Base-by-base conservation (phyloP, 2,329 filamentous ascomycete species). In the Harringtonia lauricola region DNA sequence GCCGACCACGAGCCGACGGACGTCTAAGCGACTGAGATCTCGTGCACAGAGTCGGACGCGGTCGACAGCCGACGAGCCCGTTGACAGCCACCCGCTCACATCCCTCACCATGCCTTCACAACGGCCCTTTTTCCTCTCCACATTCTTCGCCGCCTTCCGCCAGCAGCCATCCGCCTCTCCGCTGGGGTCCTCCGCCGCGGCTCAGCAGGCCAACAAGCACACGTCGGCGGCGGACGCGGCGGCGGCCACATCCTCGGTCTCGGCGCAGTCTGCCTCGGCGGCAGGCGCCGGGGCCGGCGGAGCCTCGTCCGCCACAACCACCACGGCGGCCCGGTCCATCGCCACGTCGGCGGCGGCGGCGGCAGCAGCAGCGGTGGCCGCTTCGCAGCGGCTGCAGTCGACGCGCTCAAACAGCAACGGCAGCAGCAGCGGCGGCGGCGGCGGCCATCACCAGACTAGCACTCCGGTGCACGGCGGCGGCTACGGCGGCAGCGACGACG, bases 111-210 rank as follows among this genome's bases (percentile, higher is more conserved):
- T 73, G 70, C 66, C 71, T 39, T 70, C 70, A 30, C 71, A 74
- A 54, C 68, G 71, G 40, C 70, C 71, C 38, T 74, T 68, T 58
- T 74, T 75, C 61, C 68, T 75, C 54, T 72, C 71, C 38, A 70
- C 67, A 54, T 73, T 75, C 61, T 65, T 75, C 58, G 67, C 70
- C 57, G 69, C 71, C 58, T 72, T 74, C 55, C 69, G 71, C 41
- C 68, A 70, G 46, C 68, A 68, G 53, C 56, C 61, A 13, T 59
- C 65, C 18, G 51, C 64, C 35, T 50, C 52, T 15, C 46, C 51
- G 17, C 37, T 45, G 19, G 50, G 37, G 38, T 55, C 47, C 26
- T 13, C 51, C 51, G 21, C 42, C 51, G 29, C 40, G 54, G 59
- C 56, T 57, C 50, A 56, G 52, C 54, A 62, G 54, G 49, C 64